Evolutionary conservation across 805 yeast species (phyloP).

Genomic region (Sugiyamaella smithiae): DNA sequence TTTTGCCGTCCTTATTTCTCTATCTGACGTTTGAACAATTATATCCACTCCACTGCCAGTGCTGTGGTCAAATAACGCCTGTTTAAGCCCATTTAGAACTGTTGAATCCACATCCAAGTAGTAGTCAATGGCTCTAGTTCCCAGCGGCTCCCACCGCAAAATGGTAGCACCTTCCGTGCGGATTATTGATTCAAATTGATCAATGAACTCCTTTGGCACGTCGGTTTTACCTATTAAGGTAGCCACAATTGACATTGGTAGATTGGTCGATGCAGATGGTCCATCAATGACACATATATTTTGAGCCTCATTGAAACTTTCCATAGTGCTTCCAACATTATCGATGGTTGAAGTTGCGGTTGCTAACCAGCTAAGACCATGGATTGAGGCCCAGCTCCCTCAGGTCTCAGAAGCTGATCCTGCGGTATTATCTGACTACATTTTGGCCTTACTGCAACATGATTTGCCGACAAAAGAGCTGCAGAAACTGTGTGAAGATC

Average conservation of each 20-base stretch:
- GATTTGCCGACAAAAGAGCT: slow-evolving; percentile 37
- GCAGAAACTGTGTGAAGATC: slow-evolving; percentile 32
- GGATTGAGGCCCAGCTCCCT: slow-evolving; percentile 23
- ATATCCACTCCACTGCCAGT: slow-evolving; percentile 38
- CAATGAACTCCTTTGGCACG: slow-evolving; percentile 5
- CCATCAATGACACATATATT: not conserved
- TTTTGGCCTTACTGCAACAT: slow-evolving; percentile 41
- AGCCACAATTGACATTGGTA: slow-evolving; percentile 20
- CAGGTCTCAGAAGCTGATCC: slow-evolving; percentile 40
- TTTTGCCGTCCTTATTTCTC: slow-evolving; percentile 34
- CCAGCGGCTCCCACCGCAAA: slow-evolving; percentile 20
- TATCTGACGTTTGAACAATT: slow-evolving; percentile 39
- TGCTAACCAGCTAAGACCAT: slow-evolving; percentile 22
- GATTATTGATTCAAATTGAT: slow-evolving; percentile 18
- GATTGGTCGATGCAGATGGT: not conserved
- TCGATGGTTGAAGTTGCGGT: slow-evolving; percentile 20
- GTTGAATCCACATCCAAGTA: slow-evolving; percentile 23
- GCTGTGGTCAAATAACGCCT: slow-evolving; percentile 27
- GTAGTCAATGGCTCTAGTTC: slow-evolving; percentile 42
- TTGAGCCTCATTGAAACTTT: slow-evolving; percentile 1
- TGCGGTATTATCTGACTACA: slow-evolving; percentile 44
- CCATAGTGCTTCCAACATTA: no score
- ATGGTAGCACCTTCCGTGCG: slow-evolving; percentile 22
- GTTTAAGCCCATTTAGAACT: slow-evolving; percentile 19
- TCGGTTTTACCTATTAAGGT: slow-evolving; percentile 13